These are phyloP conservation scores for Globisporangium okanoganense DNA, from an alignment of 352 stramenopile species.

Conservation along the genomic window DNA sequence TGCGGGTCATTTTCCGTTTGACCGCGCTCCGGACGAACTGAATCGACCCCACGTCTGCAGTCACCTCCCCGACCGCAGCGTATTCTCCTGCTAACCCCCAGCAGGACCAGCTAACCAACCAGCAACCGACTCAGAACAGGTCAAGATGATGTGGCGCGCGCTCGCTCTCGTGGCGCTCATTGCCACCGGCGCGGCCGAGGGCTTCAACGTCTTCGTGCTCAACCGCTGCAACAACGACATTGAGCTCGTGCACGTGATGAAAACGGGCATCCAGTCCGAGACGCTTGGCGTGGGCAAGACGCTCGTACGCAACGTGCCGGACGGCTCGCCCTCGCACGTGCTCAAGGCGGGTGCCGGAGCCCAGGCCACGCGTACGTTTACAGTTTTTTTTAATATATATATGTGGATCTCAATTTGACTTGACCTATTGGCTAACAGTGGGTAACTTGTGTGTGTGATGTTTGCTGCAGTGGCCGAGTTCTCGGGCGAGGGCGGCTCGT, in stretches of 20 bases:
- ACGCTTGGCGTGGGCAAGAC: constrained; percentile 28
- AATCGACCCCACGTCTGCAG: constrained; percentile 10
- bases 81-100: constrained; percentile 4
- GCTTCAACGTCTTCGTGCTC: constrained; percentile 46
- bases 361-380: constrained; percentile 51
- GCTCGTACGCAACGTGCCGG: constrained; percentile 28
- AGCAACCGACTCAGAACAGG: neutral
- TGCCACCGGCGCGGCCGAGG: constrained; percentile 16
- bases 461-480: constrained; percentile 60
- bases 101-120: neutral
- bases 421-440: neutral
- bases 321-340: constrained; percentile 32
- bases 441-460: constrained; percentile 15
- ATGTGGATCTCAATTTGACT: neutral
- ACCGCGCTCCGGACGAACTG: constrained; percentile 5
- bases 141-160: constrained; percentile 32
- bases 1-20: constrained; percentile 14
- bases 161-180: constrained; percentile 31
- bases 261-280: constrained; percentile 18
- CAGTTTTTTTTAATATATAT: no score
- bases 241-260: constrained; percentile 38
- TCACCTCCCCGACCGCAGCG: constrained; percentile 3
- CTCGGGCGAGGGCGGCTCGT: constrained; percentile 45
- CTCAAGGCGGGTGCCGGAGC: constrained; percentile 43
- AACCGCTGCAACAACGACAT: constrained; percentile 50